These are phyloP conservation scores for Moesziomyces parantarcticus DNA, from an alignment of 1,284 basidiomycete genomes.

Conservation along the genomic window DNA sequence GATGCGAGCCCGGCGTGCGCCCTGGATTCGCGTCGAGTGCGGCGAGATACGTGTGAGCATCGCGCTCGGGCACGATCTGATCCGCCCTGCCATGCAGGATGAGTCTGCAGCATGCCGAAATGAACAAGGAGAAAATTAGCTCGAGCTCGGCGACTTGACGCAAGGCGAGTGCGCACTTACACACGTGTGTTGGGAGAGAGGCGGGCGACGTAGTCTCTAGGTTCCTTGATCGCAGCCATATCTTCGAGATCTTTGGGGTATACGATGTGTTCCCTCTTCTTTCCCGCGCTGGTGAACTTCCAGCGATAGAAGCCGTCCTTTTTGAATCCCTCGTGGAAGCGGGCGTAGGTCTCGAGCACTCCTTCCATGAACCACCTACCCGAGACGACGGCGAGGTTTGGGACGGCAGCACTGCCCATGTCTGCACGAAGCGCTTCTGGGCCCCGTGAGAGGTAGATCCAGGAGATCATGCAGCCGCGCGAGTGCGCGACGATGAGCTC, in stretches of 20 bases:
- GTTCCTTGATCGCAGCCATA: constrained; percentile 23
- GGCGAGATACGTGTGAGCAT: constrained; percentile 36
- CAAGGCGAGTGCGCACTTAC: constrained; percentile 10
- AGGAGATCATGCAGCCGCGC: constrained; percentile 26
- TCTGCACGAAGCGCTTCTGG: constrained; percentile 6
- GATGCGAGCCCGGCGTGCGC: constrained; percentile 22
- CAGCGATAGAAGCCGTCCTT: constrained; percentile 46
- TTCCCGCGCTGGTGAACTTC: constrained; percentile 48
- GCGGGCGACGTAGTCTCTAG: constrained; percentile 12
- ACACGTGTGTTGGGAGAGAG: constrained; percentile 27
- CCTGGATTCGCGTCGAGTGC: constrained; percentile 13
- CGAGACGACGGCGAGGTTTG: constrained; percentile 16
- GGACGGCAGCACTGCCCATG: constrained; percentile 7
- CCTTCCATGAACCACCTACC: constrained; percentile 19
- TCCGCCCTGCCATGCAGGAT: constrained; percentile 48
- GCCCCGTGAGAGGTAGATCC: constrained; percentile 25
- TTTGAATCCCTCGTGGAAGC: constrained; percentile 19
- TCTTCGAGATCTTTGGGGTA: constrained; percentile 33
- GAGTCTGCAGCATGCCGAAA: constrained; percentile 14
- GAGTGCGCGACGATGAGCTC: constrained; percentile 35
- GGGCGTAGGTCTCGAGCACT: constrained; percentile 15
- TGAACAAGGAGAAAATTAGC: neutral
- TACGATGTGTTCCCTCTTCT: constrained; percentile 35
- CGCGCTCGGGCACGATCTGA: constrained; percentile 27
- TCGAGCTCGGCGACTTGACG: too few species aligned